Conservation (phyloP, 108 stramenopile species). For the Nitzschia putrida region DNA sequence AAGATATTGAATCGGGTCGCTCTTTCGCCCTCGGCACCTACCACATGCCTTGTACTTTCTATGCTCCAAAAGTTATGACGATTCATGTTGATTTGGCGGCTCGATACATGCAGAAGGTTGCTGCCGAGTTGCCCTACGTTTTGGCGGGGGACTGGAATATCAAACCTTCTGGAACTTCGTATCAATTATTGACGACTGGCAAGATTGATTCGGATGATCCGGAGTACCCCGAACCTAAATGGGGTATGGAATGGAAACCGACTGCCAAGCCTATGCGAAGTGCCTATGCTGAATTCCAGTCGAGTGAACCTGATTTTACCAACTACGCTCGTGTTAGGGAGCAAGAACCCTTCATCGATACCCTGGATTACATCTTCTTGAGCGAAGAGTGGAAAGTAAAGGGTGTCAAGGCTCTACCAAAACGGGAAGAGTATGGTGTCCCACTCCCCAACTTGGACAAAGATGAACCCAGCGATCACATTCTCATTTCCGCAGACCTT, state of each 20-base stretch:
- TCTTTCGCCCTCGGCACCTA: constrained; percentile 85
- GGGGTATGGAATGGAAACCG: constrained; percentile 67
- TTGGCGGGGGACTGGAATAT: constrained; percentile 93
- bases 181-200: constrained; percentile 88
- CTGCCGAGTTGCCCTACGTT: constrained; percentile 50
- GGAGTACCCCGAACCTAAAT: constrained; percentile 41
- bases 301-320: constrained; percentile 89
- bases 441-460: constrained; percentile 70
- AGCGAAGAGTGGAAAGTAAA: constrained; percentile 69
- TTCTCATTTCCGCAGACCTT: constrained; percentile 76
- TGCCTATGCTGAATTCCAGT: constrained; percentile 55
- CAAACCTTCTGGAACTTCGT: constrained; percentile 79
- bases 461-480: constrained; percentile 81
- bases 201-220: constrained; percentile 43
- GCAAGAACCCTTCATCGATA: constrained; percentile 87
- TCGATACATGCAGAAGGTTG: constrained; percentile 27
- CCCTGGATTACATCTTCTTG: constrained; percentile 92
- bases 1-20: constrained; percentile 42
- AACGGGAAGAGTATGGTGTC: constrained; percentile 54
- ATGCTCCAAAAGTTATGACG: constrained; percentile 83
- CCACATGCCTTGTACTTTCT: constrained; percentile 98
- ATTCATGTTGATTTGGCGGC: constrained; percentile 78
- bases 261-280: constrained; percentile 57
- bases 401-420: constrained; percentile 42
- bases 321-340: constrained; percentile 79